Conservation (phyloP, 495 filamentous ascomycete genomes). For the Neurospora terricola region DNA sequence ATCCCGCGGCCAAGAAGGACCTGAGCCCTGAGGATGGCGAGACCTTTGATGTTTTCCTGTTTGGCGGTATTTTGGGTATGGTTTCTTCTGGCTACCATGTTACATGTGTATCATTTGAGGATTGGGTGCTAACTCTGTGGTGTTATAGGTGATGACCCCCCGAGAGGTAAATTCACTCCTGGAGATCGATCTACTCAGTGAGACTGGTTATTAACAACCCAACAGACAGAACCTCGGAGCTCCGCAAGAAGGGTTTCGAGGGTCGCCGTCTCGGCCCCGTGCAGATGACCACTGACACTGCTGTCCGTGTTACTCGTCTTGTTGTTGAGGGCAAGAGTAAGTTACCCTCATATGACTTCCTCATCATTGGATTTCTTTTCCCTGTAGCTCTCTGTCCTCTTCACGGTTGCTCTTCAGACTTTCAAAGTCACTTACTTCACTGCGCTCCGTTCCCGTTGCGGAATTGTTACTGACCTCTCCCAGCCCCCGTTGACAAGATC, state of each 20-base stretch:
- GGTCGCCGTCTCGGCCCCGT: slow-evolving; percentile 82
- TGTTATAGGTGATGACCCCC: slow-evolving; percentile 77
- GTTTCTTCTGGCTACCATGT: background rate
- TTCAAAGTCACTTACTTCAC: background rate
- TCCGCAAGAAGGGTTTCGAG: slow-evolving; percentile 83
- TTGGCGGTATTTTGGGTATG: slow-evolving; percentile 90
- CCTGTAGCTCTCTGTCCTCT: background rate
- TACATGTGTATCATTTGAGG: too few relatives aligned
- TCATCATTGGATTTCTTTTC: background rate
- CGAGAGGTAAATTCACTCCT: slow-evolving; percentile 56
- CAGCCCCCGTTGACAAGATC: slow-evolving; percentile 67
- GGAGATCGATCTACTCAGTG: background rate
- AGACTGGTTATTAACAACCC: background rate
- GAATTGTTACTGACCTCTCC: background rate
- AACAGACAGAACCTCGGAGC: slow-evolving; percentile 81
- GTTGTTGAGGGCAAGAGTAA: slow-evolving; percentile 75
- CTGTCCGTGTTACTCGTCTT: slow-evolving; percentile 83
- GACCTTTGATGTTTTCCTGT: slow-evolving; percentile 81
- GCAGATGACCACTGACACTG: slow-evolving; percentile 98
- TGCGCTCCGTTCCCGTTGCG: background rate
- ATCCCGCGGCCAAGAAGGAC: slow-evolving; percentile 72
- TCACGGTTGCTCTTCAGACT: background rate
- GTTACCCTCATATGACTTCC: slow-evolving; percentile 7
- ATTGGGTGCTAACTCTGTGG: slow-evolving; percentile 1
- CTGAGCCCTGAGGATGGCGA: slow-evolving; percentile 74